These are phyloP conservation scores for Mycosphaerella sp. DNA, from an alignment of 2,329 filamentous ascomycete species.

Conservation along the genomic window DNA sequence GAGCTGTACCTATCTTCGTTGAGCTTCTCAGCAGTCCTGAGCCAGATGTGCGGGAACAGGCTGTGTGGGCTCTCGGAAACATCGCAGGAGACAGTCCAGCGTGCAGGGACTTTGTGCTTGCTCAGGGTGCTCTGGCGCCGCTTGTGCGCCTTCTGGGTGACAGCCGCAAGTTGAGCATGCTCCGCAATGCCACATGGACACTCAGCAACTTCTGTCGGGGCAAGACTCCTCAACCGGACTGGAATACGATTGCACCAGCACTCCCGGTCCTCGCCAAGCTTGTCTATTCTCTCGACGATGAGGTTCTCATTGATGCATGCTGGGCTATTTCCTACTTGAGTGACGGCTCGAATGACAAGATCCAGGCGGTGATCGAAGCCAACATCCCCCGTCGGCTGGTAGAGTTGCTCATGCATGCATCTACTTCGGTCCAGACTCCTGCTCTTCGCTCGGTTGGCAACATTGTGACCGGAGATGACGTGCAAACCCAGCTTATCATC, in stretches of 20 bases:
- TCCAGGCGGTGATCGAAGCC: constrained; percentile 97
- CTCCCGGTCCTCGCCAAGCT: constrained; percentile 94
- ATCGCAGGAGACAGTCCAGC: constrained; percentile 97
- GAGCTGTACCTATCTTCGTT: constrained; percentile 96
- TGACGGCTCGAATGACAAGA: constrained; percentile 98
- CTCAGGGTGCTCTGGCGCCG: constrained; percentile 83
- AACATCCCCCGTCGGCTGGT: constrained; percentile 94
- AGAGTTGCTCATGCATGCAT: constrained; percentile 95
- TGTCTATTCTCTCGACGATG: constrained; percentile 96
- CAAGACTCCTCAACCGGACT: constrained; percentile 98
- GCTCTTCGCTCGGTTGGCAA: constrained; percentile 96
- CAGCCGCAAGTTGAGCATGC: constrained; percentile 98
- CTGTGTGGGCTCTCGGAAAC: constrained; percentile 97
- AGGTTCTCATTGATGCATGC: constrained; percentile 97
- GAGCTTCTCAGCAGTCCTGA: constrained; percentile 93
- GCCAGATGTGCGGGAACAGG: constrained; percentile 95
- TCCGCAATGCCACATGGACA: constrained; percentile 97
- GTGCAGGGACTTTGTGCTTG: constrained; percentile 94
- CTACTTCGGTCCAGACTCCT: constrained; percentile 95
- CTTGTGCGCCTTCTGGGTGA: constrained; percentile 86
- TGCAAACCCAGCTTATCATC: constrained; percentile 99
- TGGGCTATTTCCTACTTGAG: constrained; percentile 99
- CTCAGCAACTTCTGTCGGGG: constrained; percentile 99
- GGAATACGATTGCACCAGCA: constrained; percentile 89
- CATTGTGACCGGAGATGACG: constrained; percentile 96